These are phyloP conservation scores for Heterobasidion annosum DNA, from an alignment of 1,284 basidiomycete species.

Conservation along the genomic window DNA sequence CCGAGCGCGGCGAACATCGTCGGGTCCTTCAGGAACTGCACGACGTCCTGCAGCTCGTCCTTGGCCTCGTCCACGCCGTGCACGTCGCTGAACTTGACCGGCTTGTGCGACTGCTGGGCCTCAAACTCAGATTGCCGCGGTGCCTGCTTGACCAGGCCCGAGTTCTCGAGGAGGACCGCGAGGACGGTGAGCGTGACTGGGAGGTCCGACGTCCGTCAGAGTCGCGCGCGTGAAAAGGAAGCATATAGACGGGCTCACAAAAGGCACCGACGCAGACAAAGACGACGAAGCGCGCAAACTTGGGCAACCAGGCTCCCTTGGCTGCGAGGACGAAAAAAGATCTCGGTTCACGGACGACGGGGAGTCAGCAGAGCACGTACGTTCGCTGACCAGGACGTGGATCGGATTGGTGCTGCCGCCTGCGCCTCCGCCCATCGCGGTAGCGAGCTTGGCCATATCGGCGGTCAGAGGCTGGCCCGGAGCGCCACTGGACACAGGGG, in stretches of 20 bases:
- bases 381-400: conserved; percentile 72
- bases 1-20: conserved; percentile 82
- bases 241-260: conserved; percentile 21
- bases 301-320: conserved; percentile 56
- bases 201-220: background rate
- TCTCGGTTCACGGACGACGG: background rate
- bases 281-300: conserved; percentile 54
- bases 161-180: conserved; percentile 86
- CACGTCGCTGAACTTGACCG: conserved; percentile 86
- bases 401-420: conserved; percentile 52
- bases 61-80: conserved; percentile 95
- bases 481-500: conserved; percentile 12
- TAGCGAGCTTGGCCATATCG: conserved; percentile 31
- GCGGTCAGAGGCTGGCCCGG: conserved; percentile 18
- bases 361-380: conserved; percentile 28
- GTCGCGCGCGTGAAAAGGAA: background rate
- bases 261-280: conserved; percentile 33
- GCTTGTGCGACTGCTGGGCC: conserved; percentile 59
- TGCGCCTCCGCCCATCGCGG: conserved; percentile 30
- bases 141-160: conserved; percentile 84
- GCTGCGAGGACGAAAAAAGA: conserved; percentile 28
- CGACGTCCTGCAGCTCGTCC: conserved; percentile 86
- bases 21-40: conserved; percentile 89
- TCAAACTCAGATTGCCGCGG: conserved; percentile 72
- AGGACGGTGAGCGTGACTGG: conserved; percentile 75